Evolutionary conservation across 306 rosid species (phyloP), one percentile per base, ranked within the genome.

Genomic region (Prunus armeniaca): DNA sequence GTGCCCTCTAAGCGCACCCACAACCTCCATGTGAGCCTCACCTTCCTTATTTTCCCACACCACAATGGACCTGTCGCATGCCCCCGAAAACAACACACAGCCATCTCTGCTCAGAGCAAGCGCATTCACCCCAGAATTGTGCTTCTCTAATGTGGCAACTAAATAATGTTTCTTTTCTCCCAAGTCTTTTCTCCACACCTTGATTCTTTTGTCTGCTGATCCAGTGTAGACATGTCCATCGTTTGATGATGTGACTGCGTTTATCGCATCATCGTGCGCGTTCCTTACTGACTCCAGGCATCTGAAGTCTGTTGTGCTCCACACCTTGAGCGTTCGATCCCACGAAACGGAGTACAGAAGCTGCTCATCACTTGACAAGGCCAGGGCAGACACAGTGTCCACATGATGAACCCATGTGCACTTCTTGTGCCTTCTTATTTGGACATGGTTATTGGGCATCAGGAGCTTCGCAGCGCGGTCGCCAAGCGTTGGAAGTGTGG

Each of bases 341-440:
- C 98, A 95, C 1, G 98, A 95, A 52, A 90, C 98, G 0, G 98
- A 95, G 71, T 88, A 92, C 22, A 92, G 84, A 41, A 90, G 79
- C 71, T 79, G 75, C 20, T 86, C 90, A 17, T 95, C 97, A 3
- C 62, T 68, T 49, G 98, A 95, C 41, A 92, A 49, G 69, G 98
- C 96, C 0, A 95, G 86, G 11, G 93, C 88, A 9, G 98, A 89
- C 8, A 95, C 97, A 0, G 98, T 43, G 78, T 95, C 97, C 8
- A 95, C 98, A 51, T 95, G 98, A 58, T 95, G 96, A 14, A 92
- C 93, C 98, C 97, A 95, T 2, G 96, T 90, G 82, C 91, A 73
- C 58, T 76, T 95, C 80, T 89, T 90, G 87, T 95, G 97, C 76
- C 98, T 85, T 55, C 97, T 86, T 57, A 92, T 88, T 49, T 74